Evolutionary conservation across 1,284 basidiomycete species (phyloP), one percentile per base, ranked within the genome.

Genomic region (Cryptococcus sp.): DNA sequence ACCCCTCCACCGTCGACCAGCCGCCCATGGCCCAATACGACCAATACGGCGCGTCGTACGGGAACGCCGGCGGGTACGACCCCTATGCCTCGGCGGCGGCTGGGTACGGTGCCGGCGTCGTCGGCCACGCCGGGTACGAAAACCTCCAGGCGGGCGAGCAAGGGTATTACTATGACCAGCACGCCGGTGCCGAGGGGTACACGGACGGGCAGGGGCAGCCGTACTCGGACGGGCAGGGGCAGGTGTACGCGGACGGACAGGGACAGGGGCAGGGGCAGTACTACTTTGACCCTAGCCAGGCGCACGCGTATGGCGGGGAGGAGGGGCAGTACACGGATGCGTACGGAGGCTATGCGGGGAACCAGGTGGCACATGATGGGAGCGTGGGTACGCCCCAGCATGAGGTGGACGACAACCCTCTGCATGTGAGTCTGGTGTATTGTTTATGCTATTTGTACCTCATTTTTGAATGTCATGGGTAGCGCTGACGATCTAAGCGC

Each of bases 21-120:
- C 64, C 64, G 5, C 72, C 72, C 20, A 78, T 78, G 76, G 66
- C 69, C 18, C 77, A 78, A 55, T 77, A 77, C 63, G 65, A 63
- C 46, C 64, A 71, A 21, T 78, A 75, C 61, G 70, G 70, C 16
- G 68, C 75, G 2, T 63, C 67, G 6, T 75, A 72, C 57, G 69
- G 62, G 23, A 46, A 53, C 13, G 70, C 71, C 3, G 77, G 76
- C 18, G 74, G 75, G 7, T 77, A 77, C 62, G 75, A 76, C 53
- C 69, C 73, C 13, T 76, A 73, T 57, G 70, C 68, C 21, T 63
- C 62, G 2, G 68, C 61, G 0, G 64, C 60, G 1, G 62, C 61
- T 0, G 56, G 53, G 9, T 57, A 57, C 42, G 62, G 63, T 6
- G 60, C 56, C 2, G 66, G 50, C 8, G 67, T 53, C 1, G 59